Percentiles rank a stretch among this genome's conserved stretches.
Evolutionary conservation across 345 rosid species (phyloP).

Genomic region (Moricandia moricandioides): DNA sequence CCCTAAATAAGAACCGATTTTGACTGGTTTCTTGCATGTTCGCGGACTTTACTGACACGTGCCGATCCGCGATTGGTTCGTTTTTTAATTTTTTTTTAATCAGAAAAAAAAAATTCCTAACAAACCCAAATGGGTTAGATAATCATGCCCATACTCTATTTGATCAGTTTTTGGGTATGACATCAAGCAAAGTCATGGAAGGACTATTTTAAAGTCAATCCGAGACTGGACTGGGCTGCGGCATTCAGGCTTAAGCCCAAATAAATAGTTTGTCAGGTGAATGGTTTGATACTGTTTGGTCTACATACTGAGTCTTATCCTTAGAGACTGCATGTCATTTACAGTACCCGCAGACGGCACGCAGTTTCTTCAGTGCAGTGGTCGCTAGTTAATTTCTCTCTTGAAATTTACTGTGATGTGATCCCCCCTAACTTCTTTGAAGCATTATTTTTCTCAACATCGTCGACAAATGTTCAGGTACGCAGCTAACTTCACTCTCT

Average conservation of each 20-base stretch:
- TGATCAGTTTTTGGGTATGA: conserved; percentile 42
- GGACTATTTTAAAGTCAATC: neutral
- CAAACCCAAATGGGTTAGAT: too few species aligned
- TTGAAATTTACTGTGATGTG: neutral
- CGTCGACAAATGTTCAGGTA: conserved; percentile 24
- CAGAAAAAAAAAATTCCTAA: too few species aligned
- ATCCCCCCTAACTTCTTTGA: neutral
- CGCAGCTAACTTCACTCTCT: conserved; percentile 11
- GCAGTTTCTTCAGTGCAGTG: neutral
- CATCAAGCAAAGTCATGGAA: conserved; percentile 68
- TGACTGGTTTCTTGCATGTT: too few species aligned
- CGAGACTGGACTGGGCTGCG: neutral
- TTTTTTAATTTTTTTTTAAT: too few species aligned
- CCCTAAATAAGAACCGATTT: too few species aligned
- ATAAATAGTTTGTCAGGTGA: neutral
- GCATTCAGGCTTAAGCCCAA: neutral
- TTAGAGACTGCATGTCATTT: neutral
- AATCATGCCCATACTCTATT: neutral
- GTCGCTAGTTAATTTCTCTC: neutral
- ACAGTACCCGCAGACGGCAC: conserved; percentile 5
- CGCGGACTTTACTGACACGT: too few species aligned
- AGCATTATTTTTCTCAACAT: conserved; percentile 8
- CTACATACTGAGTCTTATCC: neutral
- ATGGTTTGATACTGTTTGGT: neutral
- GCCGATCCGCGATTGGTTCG: too few species aligned